Evolutionary conservation across 495 filamentous ascomycete species (phyloP).

Genomic region (Tuber borchii): DNA sequence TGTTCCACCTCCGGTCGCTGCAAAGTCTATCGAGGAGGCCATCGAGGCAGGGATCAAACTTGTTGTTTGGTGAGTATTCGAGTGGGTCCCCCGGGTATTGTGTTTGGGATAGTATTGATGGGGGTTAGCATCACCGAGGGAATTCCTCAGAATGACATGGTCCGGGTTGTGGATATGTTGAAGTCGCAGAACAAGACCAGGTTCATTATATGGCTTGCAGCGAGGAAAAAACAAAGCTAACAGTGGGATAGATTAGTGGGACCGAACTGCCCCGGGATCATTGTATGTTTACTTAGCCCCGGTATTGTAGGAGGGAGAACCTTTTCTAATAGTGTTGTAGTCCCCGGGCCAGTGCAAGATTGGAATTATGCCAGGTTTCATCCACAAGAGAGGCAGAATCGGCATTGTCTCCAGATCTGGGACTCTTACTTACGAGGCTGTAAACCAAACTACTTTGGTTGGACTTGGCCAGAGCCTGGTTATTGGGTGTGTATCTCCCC

Average conservation of each 20-base stretch:
- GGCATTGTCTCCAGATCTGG: conserved; percentile 98
- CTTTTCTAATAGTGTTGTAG: conserved; percentile 43
- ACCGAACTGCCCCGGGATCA: conserved; percentile 98
- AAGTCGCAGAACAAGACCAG: conserved; percentile 97
- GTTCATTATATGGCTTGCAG: conserved; percentile 6
- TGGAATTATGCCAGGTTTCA: conserved; percentile 99
- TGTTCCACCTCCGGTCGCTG: conserved; percentile 88
- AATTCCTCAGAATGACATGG: conserved; percentile 67
- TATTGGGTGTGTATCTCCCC: conserved; percentile 49
- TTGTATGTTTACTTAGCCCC: conserved; percentile 54
- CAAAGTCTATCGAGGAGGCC: conserved; percentile 93
- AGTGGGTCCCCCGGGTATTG: conserved; percentile 46
- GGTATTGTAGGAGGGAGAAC: conserved; percentile 43
- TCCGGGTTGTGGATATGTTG: conserved; percentile 94
- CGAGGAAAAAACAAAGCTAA: background rate
- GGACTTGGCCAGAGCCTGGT: conserved; percentile 96
- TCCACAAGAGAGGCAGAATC: conserved; percentile 98
- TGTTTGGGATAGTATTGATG: background rate
- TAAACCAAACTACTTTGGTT: conserved; percentile 97
- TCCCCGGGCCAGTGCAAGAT: conserved; percentile 94
- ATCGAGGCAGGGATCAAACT: conserved; percentile 85
- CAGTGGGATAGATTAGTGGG: conserved; percentile 56
- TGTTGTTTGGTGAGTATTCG: conserved; percentile 58
- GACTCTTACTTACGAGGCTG: conserved; percentile 97
- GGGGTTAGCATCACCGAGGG: conserved; percentile 74